These are phyloP conservation scores for Colletotrichum falcatum DNA, from an alignment of 2,329 filamentous ascomycete genomes.

Conservation along the genomic window DNA sequence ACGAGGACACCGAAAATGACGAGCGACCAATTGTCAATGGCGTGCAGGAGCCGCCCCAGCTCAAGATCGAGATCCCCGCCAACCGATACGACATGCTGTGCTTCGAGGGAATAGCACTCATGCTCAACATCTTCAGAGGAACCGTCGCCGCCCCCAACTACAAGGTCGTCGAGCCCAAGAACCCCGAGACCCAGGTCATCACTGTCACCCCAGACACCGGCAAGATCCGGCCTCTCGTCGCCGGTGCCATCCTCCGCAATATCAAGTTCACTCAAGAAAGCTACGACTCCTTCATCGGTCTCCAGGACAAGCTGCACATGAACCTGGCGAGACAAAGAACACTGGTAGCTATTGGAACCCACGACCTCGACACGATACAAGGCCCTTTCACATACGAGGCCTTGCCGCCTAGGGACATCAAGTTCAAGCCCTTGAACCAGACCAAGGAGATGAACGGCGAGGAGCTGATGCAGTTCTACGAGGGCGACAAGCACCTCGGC, in stretches of 20 bases:
- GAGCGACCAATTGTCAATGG: constrained; percentile 81
- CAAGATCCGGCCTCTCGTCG: constrained; percentile 87
- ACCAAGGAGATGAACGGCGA: constrained; percentile 86
- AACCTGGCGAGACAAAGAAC: constrained; percentile 95
- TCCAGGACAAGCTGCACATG: constrained; percentile 98
- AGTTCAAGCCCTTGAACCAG: constrained; percentile 92
- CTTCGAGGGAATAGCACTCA: constrained; percentile 95
- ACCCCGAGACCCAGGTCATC: constrained; percentile 82
- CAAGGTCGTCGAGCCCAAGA: constrained; percentile 76
- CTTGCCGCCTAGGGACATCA: constrained; percentile 89
- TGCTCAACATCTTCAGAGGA: constrained; percentile 94
- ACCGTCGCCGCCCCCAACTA: constrained; percentile 83
- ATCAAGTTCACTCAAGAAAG: constrained; percentile 91
- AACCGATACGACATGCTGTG: constrained; percentile 97
- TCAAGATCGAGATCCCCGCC: constrained; percentile 98
- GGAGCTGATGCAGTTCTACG: constrained; percentile 95
- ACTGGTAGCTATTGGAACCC: constrained; percentile 95
- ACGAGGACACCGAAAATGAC: constrained; percentile 89
- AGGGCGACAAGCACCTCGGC: constrained; percentile 91
- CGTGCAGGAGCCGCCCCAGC: constrained; percentile 87
- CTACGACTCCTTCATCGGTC: constrained; percentile 96
- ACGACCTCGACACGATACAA: constrained; percentile 92
- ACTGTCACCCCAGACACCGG: constrained; percentile 81
- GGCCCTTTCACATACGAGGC: constrained; percentile 98
- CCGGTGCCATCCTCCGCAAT: constrained; percentile 88